Percentiles rank a stretch among this genome's conserved stretches.
phyloP scores from a whole-genome alignment of 2,329 filamentous ascomycete species.

The Alternaria sp. region DNA sequence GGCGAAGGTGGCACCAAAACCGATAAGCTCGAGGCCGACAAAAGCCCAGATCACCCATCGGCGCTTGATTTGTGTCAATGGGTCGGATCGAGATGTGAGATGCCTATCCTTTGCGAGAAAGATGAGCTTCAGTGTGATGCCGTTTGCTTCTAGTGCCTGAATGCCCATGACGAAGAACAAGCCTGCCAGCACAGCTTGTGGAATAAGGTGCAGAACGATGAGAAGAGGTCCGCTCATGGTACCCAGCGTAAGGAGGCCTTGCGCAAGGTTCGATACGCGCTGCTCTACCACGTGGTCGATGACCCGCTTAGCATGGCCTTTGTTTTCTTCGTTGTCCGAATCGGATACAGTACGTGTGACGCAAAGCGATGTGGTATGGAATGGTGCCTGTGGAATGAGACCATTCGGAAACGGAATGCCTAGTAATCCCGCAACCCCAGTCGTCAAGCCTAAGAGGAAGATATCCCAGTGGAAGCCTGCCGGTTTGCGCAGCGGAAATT shows the following conservation, averaged over 20 bases:
- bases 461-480: conserved; percentile 70
- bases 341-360: conserved; percentile 53
- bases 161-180: conserved; percentile 68
- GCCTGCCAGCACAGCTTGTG: conserved; percentile 63
- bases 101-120: conserved; percentile 59
- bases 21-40: conserved; percentile 61
- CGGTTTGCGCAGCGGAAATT: conserved; percentile 65
- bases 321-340: conserved; percentile 53
- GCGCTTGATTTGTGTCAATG: conserved; percentile 55
- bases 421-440: conserved; percentile 64
- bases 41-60: conserved; percentile 60
- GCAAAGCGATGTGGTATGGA: conserved; percentile 64
- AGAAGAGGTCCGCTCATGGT: conserved; percentile 66
- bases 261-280: conserved; percentile 64
- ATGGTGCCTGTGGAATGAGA: conserved; percentile 67
- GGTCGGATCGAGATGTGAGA: conserved; percentile 60
- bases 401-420: conserved; percentile 67
- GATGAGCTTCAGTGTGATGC: conserved; percentile 61
- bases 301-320: conserved; percentile 55
- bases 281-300: conserved; percentile 64
- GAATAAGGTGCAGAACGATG: conserved; percentile 63
- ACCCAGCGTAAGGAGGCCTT: conserved; percentile 63
- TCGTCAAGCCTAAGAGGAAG: conserved; percentile 65
- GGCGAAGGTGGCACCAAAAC: conserved; percentile 63
- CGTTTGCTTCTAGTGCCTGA: conserved; percentile 61